These are phyloP conservation scores for Ceratobasidium sp. DNA, from an alignment of 1,284 basidiomycete species.

Conservation along the genomic window DNA sequence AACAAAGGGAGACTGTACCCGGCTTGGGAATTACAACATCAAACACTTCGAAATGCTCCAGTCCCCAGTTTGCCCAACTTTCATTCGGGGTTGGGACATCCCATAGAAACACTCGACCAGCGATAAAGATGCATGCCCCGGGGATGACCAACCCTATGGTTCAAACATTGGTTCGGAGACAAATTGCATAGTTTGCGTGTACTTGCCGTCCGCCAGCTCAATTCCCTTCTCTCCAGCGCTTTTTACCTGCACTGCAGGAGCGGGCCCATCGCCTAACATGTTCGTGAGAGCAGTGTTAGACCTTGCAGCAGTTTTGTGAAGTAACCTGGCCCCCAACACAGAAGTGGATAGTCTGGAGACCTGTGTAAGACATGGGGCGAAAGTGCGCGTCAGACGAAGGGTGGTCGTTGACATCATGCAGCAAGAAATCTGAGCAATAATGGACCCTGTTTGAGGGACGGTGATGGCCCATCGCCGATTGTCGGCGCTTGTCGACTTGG, in stretches of 20 bases:
- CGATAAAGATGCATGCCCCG: constrained; percentile 84
- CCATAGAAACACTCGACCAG: constrained; percentile 92
- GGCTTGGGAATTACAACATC: constrained; percentile 87
- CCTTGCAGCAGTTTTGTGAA: not conserved
- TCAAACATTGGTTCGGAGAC: not conserved
- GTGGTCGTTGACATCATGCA: constrained; percentile 36
- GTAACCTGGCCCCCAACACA: not conserved
- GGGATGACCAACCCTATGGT: constrained; percentile 77
- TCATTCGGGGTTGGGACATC: constrained; percentile 73
- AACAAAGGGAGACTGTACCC: constrained; percentile 67
- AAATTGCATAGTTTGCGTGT: no score
- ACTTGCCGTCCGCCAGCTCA: constrained; percentile 67
- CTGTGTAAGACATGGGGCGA: constrained; percentile 14
- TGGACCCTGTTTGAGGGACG: constrained; percentile 9
- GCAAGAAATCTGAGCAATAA: not conserved
- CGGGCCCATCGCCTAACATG: constrained; percentile 76
- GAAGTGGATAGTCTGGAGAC: not conserved
- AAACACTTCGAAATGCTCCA: constrained; percentile 83
- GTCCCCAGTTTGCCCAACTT: constrained; percentile 71
- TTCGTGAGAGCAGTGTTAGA: constrained; percentile 66
- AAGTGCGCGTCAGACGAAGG: constrained; percentile 5
- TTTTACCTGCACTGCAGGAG: constrained; percentile 77
- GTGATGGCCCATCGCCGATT: constrained; percentile 13
- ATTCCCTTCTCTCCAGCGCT: constrained; percentile 73
- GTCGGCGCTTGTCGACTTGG: constrained; percentile 1